phyloP scores from a whole-genome alignment of 1,284 basidiomycete genomes.

The Ganoderma multipileum region DNA sequence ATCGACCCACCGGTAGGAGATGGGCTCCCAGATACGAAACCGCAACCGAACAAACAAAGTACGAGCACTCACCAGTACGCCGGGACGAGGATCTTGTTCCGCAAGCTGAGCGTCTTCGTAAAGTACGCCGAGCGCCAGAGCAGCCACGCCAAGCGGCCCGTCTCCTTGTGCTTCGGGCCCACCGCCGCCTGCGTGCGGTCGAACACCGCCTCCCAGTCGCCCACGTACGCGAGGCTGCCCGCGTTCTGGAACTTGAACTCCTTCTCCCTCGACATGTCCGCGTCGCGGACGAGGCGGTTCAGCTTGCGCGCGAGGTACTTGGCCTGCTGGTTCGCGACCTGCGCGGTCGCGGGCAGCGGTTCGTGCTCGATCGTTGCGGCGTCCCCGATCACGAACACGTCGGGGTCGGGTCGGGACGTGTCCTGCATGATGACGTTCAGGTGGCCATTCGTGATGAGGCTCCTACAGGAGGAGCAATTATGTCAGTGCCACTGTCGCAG shows the following conservation, averaged over 20 bases:
- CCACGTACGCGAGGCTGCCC: conserved; percentile 84
- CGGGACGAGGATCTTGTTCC: conserved; percentile 82
- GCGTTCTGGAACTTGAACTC: conserved; percentile 75
- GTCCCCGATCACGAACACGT: conserved; percentile 89
- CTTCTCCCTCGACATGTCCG: not conserved
- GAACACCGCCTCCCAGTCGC: conserved; percentile 83
- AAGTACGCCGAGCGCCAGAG: conserved; percentile 85
- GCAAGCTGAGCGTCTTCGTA: conserved; percentile 76
- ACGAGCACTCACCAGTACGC: conserved; percentile 64
- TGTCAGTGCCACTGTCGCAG: conserved; percentile 10
- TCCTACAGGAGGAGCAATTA: conserved; percentile 36
- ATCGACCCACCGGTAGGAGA: not conserved
- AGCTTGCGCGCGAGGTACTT: conserved; percentile 76
- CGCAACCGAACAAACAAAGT: not conserved
- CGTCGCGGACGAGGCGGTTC: conserved; percentile 58
- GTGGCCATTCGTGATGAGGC: conserved; percentile 66
- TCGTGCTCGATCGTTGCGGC: conserved; percentile 67
- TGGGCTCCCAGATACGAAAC: no score
- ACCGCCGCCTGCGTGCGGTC: conserved; percentile 61
- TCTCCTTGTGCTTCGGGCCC: conserved; percentile 67
- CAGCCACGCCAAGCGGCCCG: conserved; percentile 79
- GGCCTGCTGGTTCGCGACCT: conserved; percentile 87
- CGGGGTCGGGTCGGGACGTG: conserved; percentile 63
- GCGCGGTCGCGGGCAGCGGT: conserved; percentile 83
- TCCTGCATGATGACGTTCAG: conserved; percentile 66